A percentile compares a stretch with the other conserved stretches of the same genome.
Evolutionary conservation across 2,329 filamentous ascomycete species (phyloP).

Genomic region (Tetracladium maxilliforme): DNA sequence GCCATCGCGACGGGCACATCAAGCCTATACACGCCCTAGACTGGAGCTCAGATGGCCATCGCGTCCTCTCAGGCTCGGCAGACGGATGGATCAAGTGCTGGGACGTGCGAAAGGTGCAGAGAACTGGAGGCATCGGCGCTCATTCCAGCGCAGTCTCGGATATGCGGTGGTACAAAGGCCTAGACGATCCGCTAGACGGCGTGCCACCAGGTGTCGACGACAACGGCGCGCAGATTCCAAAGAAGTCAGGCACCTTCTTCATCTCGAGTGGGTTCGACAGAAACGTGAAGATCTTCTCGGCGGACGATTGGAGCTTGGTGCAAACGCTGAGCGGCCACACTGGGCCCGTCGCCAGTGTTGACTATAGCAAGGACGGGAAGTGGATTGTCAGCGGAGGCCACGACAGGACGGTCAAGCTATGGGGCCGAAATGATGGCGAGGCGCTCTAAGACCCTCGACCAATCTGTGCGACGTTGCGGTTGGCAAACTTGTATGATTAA

Average conservation of each 20-base stretch:
- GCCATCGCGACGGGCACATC: constrained; percentile 68
- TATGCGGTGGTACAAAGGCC: constrained; percentile 83
- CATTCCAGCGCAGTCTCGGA: constrained; percentile 88
- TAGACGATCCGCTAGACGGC: constrained; percentile 56
- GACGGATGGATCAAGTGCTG: constrained; percentile 97
- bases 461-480: too few relatives aligned
- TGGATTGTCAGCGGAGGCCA: constrained; percentile 95
- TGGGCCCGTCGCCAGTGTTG: constrained; percentile 80
- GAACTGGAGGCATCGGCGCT: constrained; percentile 73
- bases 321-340: constrained; percentile 84
- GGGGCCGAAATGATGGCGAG: constrained; percentile 71
- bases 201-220: constrained; percentile 44
- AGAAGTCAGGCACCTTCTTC: constrained; percentile 84
- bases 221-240: constrained; percentile 54
- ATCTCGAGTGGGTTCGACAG: constrained; percentile 86
- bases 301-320: constrained; percentile 86
- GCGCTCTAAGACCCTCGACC: constrained; percentile 22
- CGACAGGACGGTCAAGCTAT: constrained; percentile 90
- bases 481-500: too few relatives aligned
- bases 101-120: constrained; percentile 83
- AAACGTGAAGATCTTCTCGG: constrained; percentile 89
- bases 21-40: constrained; percentile 87
- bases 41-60: constrained; percentile 82
- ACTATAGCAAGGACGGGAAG: constrained; percentile 70
- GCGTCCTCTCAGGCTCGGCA: constrained; percentile 82